Base-by-base conservation (phyloP, 345 rosid species). In the Euphorbia peplus region DNA sequence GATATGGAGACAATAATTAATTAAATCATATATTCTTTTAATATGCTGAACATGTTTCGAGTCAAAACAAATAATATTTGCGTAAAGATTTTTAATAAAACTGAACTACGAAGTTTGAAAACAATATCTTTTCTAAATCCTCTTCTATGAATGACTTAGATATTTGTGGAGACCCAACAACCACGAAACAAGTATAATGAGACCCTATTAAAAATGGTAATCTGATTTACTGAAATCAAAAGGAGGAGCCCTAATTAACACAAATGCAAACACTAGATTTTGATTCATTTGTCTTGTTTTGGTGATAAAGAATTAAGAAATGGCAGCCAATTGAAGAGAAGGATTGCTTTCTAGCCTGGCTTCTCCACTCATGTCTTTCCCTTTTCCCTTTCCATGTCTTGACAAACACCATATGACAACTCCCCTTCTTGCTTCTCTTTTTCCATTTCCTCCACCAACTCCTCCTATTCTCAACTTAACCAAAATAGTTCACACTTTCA, bases 291-390 rank as follows among this genome's bases (percentile, higher is more conserved):
- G 59, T 57, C 58, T 30, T 60, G 64, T 65, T 60, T 24, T 72
- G 65, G 50, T 28, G 29, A 64, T 32, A 12, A 41, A n/a, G 12
- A 18, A 65, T 15, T 4, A 37, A 46, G 22, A 8, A 24, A 16
- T 62, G 70, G 15, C 37, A 25, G 3, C 41, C 16, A 66, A 69
- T 25, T 41, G 65, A 60, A 51, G 78, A 74, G 41, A 37, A 59
- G 66, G 68, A 63, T 8, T 70, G 73, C 79, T 77, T 77, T 81
- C 70, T 68, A 75, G 82, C 80, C 80, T 83, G 83, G 80, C 73
- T 57, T 71, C 78, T 78, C 86, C 82, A 83, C 83, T 83, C 76
- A 73, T 83, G 82, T 80, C 82, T 47, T 70, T 15, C 26, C 26
- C 61, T 51, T 67, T 67, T 59, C 1, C 14, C 68, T 82, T 77